Evolutionary conservation across 257 asterid species (phyloP).

Genomic region (Solanum stenotomum): DNA sequence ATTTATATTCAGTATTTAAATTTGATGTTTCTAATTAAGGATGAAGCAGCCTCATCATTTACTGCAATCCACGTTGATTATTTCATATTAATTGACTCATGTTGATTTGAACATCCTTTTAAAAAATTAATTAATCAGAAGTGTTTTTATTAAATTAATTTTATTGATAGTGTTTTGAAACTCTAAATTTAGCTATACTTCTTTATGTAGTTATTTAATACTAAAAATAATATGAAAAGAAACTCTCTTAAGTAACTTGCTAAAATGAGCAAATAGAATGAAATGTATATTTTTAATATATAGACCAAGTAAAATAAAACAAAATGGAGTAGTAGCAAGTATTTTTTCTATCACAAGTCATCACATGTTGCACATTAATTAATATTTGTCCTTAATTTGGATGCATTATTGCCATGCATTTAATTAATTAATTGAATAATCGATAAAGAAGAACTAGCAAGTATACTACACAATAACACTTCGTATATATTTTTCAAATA

Average conservation of each 20-base stretch:
- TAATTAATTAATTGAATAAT: neutral
- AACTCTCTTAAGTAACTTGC: neutral
- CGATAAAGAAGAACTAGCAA: neutral
- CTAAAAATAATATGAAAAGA: no score
- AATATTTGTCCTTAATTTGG: neutral
- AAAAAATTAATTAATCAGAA: no score
- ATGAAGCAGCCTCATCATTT: neutral
- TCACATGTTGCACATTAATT: neutral
- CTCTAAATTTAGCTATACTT: neutral
- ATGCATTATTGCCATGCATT: neutral
- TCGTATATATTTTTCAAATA: no score
- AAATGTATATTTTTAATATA: no score
- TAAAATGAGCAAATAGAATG: neutral
- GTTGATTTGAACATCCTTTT: neutral
- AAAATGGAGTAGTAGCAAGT: neutral
- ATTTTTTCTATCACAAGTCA: neutral
- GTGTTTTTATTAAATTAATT: no score
- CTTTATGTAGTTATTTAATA: no score
- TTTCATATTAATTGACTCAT: neutral
- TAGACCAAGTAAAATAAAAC: no score
- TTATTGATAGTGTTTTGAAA: no score
- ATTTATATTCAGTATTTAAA: no score
- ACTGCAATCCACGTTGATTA: no score
- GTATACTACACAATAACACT: neutral
- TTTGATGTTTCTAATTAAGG: accelerated